A percentile compares a stretch with the other conserved stretches of the same genome.
Evolutionary conservation across 106 monocot genomes (phyloP).

Genomic region (Vanilla planifolia): DNA sequence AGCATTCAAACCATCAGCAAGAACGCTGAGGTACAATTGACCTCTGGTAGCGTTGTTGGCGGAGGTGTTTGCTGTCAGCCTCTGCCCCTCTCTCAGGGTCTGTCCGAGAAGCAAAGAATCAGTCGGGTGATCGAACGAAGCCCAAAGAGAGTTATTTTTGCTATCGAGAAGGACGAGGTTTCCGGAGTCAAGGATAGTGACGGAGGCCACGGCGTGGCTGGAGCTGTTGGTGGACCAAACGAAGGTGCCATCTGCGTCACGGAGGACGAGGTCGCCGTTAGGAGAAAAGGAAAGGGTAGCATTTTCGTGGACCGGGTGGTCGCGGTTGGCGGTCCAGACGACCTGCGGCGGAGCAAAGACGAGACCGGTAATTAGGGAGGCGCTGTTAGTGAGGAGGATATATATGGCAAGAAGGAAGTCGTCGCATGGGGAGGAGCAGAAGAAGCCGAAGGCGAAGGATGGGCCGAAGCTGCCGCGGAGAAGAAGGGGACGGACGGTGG

Average conservation of each 20-base stretch:
- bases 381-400: neutral
- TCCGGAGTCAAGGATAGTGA: constrained; percentile 1
- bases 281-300: neutral
- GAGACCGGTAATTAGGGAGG: neutral
- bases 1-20: constrained; percentile 6
- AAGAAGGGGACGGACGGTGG: neutral
- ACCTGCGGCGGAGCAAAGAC: neutral
- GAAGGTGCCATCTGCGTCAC: neutral
- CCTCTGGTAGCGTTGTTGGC: constrained; percentile 2
- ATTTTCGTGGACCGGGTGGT: constrained; percentile 6
- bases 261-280: neutral
- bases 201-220: too few relatives aligned
- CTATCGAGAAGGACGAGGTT: constrained; percentile 2
- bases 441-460: constrained; percentile 10
- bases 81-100: constrained; percentile 3
- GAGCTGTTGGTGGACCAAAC: constrained; percentile 5
- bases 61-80: constrained; percentile 9
- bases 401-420: neutral
- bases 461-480: neutral
- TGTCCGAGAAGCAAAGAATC: constrained; percentile 22
- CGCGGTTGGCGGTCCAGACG: constrained; percentile 8
- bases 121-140: neutral
- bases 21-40: constrained; percentile 8
- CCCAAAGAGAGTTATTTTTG: neutral
- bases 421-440: neutral